A percentile compares a stretch with the other conserved stretches of the same genome.
phyloP scores from a whole-genome alignment of 495 filamentous ascomycete species.

The Trichocladium antarcticum region DNA sequence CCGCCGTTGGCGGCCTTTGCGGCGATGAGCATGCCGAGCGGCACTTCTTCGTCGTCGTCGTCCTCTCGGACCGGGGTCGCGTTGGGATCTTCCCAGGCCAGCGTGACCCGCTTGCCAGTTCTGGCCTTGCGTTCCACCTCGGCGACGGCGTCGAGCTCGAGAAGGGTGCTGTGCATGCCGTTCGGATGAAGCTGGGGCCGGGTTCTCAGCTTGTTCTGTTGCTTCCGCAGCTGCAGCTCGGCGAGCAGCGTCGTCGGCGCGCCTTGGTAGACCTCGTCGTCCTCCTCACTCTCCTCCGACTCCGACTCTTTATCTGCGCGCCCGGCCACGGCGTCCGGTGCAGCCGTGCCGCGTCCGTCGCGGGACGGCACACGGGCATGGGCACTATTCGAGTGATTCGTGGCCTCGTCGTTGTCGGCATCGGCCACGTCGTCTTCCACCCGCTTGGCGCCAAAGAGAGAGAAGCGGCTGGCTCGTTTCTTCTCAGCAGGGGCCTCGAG shows the following conservation, averaged over 20 bases:
- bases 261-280: slow-evolving; percentile 44
- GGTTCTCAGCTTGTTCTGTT: slow-evolving; percentile 64
- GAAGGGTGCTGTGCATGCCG: slow-evolving; percentile 77
- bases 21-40: slow-evolving; percentile 68
- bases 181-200: slow-evolving; percentile 58
- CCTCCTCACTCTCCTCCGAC: slow-evolving; percentile 23
- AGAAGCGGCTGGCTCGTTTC: slow-evolving; percentile 30
- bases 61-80: slow-evolving; percentile 38
- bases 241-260: slow-evolving; percentile 84
- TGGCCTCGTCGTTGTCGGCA: not conserved
- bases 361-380: not conserved
- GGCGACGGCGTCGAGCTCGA: slow-evolving; percentile 83
- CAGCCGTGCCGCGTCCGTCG: not conserved
- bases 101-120: slow-evolving; percentile 58
- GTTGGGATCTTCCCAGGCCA: slow-evolving; percentile 77
- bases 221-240: slow-evolving; percentile 81
- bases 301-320: slow-evolving; percentile 20
- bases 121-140: slow-evolving; percentile 71
- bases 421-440: slow-evolving; percentile 13
- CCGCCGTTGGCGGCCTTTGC: slow-evolving; percentile 41
- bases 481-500: slow-evolving; percentile 18
- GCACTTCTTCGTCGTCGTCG: slow-evolving; percentile 59
- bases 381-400: not conserved
- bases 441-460: slow-evolving; percentile 18
- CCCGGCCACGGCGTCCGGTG: slow-evolving; percentile 16